phyloP scores from a whole-genome alignment of 768 basidiomycete genomes.

The Panaeolus cyanescens region DNA sequence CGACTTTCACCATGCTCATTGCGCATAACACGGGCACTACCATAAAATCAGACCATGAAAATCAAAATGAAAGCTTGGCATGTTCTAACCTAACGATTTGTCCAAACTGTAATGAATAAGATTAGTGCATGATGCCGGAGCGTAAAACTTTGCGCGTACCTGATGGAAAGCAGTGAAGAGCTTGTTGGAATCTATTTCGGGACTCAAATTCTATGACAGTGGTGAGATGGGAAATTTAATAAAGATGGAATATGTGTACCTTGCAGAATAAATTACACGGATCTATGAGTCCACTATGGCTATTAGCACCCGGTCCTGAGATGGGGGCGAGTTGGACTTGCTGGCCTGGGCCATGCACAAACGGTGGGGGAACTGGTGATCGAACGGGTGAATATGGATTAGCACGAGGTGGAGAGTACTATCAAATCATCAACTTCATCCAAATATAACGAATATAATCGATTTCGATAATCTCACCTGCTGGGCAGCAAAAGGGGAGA shows the following conservation, averaged over 20 bases:
- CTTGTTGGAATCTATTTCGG: constrained; percentile 82
- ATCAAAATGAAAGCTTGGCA: background rate
- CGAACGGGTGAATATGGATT: constrained; percentile 47
- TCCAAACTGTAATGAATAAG: constrained; percentile 59
- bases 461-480: constrained; percentile 40
- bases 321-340: constrained; percentile 84
- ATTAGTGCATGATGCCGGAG: constrained; percentile 7
- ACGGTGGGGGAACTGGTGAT: constrained; percentile 48
- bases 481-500: constrained; percentile 61
- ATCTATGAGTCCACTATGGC: constrained; percentile 87
- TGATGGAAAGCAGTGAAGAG: constrained; percentile 82
- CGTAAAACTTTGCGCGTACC: constrained; percentile 41
- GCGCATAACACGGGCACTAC: constrained; percentile 91
- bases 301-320: constrained; percentile 73
- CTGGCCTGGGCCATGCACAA: constrained; percentile 87
- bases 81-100: constrained; percentile 81
- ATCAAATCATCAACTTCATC: constrained; percentile 3
- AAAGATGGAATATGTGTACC: constrained; percentile 37
- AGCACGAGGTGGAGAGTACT: constrained; percentile 73
- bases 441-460: constrained; percentile 3
- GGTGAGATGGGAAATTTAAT: constrained; percentile 5
- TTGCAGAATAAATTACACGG: constrained; percentile 92
- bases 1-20: constrained; percentile 81
- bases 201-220: constrained; percentile 71
- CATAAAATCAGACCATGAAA: background rate